Percentiles rank a stretch among this genome's conserved stretches.
Conservation (phyloP, 495 filamentous ascomycete genomes). For the Ramalina peruviana region DNA sequence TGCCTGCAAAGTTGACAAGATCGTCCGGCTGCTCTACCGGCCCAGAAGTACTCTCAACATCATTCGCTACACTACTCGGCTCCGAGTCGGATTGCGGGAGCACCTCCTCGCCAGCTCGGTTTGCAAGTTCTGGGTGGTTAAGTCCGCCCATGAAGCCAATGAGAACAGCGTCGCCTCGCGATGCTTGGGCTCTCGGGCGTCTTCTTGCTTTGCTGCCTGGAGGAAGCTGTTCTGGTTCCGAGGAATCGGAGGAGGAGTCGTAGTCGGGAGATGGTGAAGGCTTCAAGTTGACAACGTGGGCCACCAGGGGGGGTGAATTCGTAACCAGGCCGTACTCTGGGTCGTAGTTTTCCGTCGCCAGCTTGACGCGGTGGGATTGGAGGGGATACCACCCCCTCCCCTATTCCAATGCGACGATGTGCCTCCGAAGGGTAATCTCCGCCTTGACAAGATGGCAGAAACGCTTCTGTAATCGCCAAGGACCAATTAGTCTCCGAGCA, state of each 20-base stretch:
- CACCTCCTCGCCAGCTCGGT: slow-evolving; percentile 16
- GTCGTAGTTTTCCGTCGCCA: slow-evolving; percentile 28
- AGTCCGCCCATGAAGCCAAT: slow-evolving; percentile 31
- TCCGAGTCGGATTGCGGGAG: slow-evolving; percentile 11
- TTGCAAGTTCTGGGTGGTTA: slow-evolving; percentile 32
- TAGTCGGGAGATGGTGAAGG: slow-evolving; percentile 19
- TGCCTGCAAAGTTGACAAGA: slow-evolving; percentile 1
- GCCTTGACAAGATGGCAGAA: no score
- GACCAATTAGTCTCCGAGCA: no score
- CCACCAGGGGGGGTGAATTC: slow-evolving; percentile 18
- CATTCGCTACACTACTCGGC: slow-evolving; percentile 7
- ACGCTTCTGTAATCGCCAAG: no score
- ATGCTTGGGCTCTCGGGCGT: slow-evolving; percentile 24
- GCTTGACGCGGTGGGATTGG: slow-evolving; percentile 13
- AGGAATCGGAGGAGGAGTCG: slow-evolving; percentile 9
- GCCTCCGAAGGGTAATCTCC: no score
- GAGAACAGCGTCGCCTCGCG: slow-evolving; percentile 32
- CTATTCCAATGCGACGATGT: slow-evolving; percentile 2
- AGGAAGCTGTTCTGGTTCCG: slow-evolving; percentile 11
- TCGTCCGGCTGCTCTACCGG: background rate
- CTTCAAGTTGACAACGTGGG: slow-evolving; percentile 16
- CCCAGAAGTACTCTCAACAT: background rate
- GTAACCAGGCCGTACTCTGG: slow-evolving; percentile 27
- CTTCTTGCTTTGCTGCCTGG: slow-evolving; percentile 17
- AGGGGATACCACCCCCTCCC: slow-evolving; percentile 12